Evolutionary conservation across 208 protist species (phyloP).

Genomic region (Crithidia thermophila): DNA sequence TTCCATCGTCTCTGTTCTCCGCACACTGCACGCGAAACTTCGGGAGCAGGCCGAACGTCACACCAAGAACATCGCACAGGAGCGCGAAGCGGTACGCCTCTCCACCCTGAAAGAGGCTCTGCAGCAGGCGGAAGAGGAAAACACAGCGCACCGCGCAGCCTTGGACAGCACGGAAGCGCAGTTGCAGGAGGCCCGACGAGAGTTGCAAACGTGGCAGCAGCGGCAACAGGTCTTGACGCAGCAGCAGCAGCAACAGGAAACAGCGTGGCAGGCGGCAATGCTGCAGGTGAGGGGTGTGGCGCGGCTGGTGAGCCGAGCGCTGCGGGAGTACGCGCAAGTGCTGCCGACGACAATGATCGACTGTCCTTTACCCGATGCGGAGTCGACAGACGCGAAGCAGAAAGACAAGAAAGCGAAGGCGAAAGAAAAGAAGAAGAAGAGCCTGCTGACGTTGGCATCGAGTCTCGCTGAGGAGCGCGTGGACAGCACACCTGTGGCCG

Average conservation of each 20-base stretch:
- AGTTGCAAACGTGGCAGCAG: slow-evolving; percentile 14
- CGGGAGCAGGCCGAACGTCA: not conserved
- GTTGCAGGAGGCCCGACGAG: not conserved
- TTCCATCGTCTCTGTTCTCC: not conserved
- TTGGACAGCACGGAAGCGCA: slow-evolving; percentile 15
- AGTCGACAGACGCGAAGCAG: not conserved
- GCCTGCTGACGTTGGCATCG: no score
- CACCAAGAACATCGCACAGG: not conserved
- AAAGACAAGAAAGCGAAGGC: not conserved
- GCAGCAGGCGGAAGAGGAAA: slow-evolving; percentile 1
- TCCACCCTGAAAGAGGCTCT: slow-evolving; percentile 17
- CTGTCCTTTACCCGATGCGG: no score
- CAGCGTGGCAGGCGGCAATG: not conserved
- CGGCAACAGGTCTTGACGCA: slow-evolving; percentile 1
- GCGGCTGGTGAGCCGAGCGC: not conserved
- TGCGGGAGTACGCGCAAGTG: slow-evolving; percentile 6
- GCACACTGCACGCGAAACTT: not conserved
- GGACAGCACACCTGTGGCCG: no score
- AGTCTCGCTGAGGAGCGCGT: no score
- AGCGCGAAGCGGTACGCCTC: not conserved
- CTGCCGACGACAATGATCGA: not conserved
- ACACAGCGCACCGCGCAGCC: not conserved
- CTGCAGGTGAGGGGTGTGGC: not conserved
- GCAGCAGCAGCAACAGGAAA: slow-evolving; percentile 1
- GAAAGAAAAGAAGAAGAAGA: no score